Evolutionary conservation across 2,329 filamentous ascomycete species (phyloP).

Genomic region (Drechslerella dactyloides): DNA sequence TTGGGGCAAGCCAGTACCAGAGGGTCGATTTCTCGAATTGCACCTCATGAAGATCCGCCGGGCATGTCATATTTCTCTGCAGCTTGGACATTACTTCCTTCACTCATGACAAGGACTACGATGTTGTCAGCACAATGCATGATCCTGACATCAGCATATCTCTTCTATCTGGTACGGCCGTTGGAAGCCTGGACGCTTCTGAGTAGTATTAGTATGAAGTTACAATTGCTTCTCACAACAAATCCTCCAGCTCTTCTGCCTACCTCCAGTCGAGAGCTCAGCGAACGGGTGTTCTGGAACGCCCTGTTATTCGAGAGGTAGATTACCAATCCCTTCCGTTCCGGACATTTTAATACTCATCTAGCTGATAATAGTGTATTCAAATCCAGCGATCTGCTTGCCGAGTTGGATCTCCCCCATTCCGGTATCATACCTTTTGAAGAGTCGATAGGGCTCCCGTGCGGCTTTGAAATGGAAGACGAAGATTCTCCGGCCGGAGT

Average conservation of each 20-base stretch:
- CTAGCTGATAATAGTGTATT: slow-evolving; percentile 51
- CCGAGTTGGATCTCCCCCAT: slow-evolving; percentile 80
- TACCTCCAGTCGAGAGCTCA: slow-evolving; percentile 72
- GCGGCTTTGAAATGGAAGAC: slow-evolving; percentile 74
- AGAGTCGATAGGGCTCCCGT: slow-evolving; percentile 77
- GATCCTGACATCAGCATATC: slow-evolving; percentile 78
- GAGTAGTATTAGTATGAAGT: slow-evolving; percentile 79
- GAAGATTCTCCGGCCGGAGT: slow-evolving; percentile 70
- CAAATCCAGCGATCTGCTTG: slow-evolving; percentile 69
- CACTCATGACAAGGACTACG: slow-evolving; percentile 79
- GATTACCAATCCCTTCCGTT: slow-evolving; percentile 51
- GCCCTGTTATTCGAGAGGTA: slow-evolving; percentile 74
- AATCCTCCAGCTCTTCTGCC: slow-evolving; percentile 70
- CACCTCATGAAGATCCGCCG: slow-evolving; percentile 72
- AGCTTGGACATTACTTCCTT: slow-evolving; percentile 77
- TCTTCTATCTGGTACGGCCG: slow-evolving; percentile 81
- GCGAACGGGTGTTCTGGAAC: slow-evolving; percentile 84
- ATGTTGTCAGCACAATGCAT: slow-evolving; percentile 81
- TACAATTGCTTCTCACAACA: slow-evolving; percentile 77
- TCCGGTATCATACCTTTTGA: slow-evolving; percentile 83
- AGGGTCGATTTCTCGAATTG: slow-evolving; percentile 76
- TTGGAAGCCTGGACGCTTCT: slow-evolving; percentile 83
- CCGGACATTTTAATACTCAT: slow-evolving; percentile 38
- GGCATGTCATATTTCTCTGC: slow-evolving; percentile 80
- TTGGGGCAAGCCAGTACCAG: slow-evolving; percentile 77